These are phyloP conservation scores for Blastobotrys americana DNA, from an alignment of 805 yeast genomes.

Conservation along the genomic window DNA sequence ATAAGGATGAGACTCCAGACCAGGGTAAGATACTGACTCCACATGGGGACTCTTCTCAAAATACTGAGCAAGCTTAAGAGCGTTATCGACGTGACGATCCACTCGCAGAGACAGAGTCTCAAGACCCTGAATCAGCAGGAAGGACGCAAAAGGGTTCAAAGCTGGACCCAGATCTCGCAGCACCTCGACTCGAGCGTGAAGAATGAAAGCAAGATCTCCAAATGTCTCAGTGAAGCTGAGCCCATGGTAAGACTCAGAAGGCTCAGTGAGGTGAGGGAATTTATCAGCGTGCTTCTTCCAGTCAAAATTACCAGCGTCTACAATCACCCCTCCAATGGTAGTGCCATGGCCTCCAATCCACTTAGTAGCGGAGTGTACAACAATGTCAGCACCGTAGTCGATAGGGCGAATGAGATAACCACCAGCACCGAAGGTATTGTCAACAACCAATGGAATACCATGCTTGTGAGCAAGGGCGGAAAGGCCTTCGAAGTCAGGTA, in stretches of 20 bases:
- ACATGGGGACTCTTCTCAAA: constrained; percentile 64
- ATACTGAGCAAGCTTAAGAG: constrained; percentile 70
- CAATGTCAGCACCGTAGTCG: constrained; percentile 85
- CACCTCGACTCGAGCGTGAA: constrained; percentile 73
- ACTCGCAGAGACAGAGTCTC: constrained; percentile 92
- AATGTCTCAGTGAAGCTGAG: constrained; percentile 72
- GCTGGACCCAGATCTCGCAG: constrained; percentile 90
- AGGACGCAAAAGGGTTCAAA: constrained; percentile 81
- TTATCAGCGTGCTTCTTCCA: constrained; percentile 79
- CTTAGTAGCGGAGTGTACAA: constrained; percentile 91
- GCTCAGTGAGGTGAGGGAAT: constrained; percentile 86
- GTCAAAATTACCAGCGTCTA: constrained; percentile 90
- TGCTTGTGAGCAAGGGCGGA: constrained; percentile 71
- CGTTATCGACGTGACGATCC: constrained; percentile 83
- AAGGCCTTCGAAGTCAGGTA: constrained; percentile 81
- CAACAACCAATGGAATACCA: constrained; percentile 87
- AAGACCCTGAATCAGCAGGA: constrained; percentile 81
- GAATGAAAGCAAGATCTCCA: constrained; percentile 72
- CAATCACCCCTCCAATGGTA: constrained; percentile 83
- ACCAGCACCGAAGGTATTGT: constrained; percentile 96
- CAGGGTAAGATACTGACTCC: constrained; percentile 88
- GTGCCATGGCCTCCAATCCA: constrained; percentile 99
- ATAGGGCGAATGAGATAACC: constrained; percentile 81
- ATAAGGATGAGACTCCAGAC: constrained; percentile 68
- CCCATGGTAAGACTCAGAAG: constrained; percentile 93